Base-by-base conservation (phyloP, 2,329 filamentous ascomycete genomes). In the Penicillium sp. region DNA sequence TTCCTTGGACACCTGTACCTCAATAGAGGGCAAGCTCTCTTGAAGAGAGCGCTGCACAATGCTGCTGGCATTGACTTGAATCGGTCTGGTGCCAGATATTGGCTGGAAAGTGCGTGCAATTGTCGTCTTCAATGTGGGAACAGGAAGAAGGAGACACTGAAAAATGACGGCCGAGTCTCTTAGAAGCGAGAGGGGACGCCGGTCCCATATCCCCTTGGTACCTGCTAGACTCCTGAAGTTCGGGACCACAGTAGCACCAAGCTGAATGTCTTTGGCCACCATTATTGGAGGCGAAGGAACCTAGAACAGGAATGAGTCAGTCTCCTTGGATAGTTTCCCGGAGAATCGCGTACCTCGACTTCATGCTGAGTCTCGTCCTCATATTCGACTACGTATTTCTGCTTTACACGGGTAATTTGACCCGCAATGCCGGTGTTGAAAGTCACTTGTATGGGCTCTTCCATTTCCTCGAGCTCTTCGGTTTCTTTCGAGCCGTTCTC, bases 391-490 rank as follows among this genome's bases (percentile, higher is more conserved):
- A 39, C 39, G 21, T 58, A 35, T 7, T 52, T 35, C 31, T 58
- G 57, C 13, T 39, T 43, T 26, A 51, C 33, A 9, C 47, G 52
- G 19, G 50, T 45, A 13, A 70, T 32, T 4, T 49, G 50, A 19
- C 67, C 67, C 9, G 43, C 45, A 15, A 69, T 47, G 33, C 57
- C 51, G 1, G 64, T 58, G 39, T 58, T 56, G 7, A 69, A 53
- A 2, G 54, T 54, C 33, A 70, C 40, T 25, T 63, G 47, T 7
- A 54, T 30, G n/a, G 14, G 23, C 14, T 45, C 36, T 4, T 50
- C 36, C 4, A 48, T 37, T 36, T 48, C 39, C 5, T 41, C 34
- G 3, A 10, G 16, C 19, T 19, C 41, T 4, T 50, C 39, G 17
- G 47, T 41, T 9, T 34, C 39, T 4, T 26, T 17, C 11, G 20